These are phyloP conservation scores for Naganishia randhawae DNA, from an alignment of 768 basidiomycete species.

Conservation along the genomic window DNA sequence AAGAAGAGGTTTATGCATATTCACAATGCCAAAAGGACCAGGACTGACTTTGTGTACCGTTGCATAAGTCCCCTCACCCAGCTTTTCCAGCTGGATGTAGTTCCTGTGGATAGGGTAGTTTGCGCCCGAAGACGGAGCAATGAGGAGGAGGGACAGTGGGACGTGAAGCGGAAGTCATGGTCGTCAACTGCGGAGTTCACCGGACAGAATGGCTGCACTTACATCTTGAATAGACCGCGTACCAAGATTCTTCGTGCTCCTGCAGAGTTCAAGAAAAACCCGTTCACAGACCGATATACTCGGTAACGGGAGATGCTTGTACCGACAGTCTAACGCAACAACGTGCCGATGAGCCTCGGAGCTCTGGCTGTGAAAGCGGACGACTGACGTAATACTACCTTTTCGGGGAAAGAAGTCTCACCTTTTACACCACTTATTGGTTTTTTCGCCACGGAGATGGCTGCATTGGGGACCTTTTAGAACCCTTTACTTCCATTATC, in stretches of 20 bases:
- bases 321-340: not conserved
- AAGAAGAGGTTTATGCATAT: not conserved
- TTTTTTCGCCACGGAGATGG: too few species aligned
- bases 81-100: conserved; percentile 73
- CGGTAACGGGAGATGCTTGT: conserved; percentile 7
- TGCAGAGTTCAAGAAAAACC: not conserved
- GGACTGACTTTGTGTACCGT: conserved; percentile 85
- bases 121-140: not conserved
- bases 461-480: too few species aligned
- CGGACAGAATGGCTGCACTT: not conserved
- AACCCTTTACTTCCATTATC: too few species aligned
- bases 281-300: not conserved
- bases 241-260: not conserved
- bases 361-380: not conserved
- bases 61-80: conserved; percentile 87
- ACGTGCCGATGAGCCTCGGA: not conserved
- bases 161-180: not conserved
- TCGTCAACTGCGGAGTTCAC: not conserved
- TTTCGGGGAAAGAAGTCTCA: not conserved
- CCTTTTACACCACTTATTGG: too few species aligned
- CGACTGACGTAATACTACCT: not conserved
- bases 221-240: not conserved
- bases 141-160: not conserved
- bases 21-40: not conserved
- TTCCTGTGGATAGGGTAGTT: conserved; percentile 37